phyloP scores from a whole-genome alignment of 2,329 filamentous ascomycete species.

The Ophiostoma angusticollis region DNA sequence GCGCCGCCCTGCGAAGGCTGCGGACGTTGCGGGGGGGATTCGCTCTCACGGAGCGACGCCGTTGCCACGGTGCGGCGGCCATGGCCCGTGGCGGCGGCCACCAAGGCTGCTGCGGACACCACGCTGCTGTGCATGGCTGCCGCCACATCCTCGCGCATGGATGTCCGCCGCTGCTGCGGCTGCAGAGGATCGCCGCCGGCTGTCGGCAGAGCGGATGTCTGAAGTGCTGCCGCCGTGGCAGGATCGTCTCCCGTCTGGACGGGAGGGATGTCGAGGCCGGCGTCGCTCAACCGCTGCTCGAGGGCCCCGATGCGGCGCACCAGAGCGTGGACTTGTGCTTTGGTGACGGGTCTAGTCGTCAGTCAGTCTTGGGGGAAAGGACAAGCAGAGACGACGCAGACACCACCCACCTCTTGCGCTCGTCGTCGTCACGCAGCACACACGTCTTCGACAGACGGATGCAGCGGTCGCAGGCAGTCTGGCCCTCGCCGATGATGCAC shows the following conservation, averaged over 20 bases:
- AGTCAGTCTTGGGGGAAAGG: no score
- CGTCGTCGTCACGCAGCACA: conserved; percentile 10
- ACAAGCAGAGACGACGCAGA: no score
- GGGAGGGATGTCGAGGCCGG: conserved; percentile 8
- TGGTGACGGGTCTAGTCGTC: conserved; percentile 4
- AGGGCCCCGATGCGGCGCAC: conserved; percentile 5
- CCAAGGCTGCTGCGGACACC: conserved; percentile 2
- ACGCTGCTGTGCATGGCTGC: conserved; percentile 1
- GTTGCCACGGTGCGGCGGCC: neutral
- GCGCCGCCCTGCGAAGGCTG: no score
- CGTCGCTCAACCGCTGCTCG: conserved; percentile 7
- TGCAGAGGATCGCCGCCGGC: neutral
- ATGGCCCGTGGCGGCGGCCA: conserved; percentile 1
- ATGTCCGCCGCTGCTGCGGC: neutral
- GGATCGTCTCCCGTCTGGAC: neutral
- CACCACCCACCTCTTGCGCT: conserved; percentile 6
- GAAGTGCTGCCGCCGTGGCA: neutral
- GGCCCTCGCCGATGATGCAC: conserved; percentile 9
- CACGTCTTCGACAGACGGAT: conserved; percentile 5
- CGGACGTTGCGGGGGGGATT: neutral
- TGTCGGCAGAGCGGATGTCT: neutral
- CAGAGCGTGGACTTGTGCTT: conserved; percentile 8
- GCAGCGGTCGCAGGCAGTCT: conserved; percentile 6
- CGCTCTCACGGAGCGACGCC: neutral
- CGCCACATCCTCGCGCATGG: neutral